These are phyloP conservation scores for Stephania japonica DNA, from an alignment of 164 flowering plant genomes.

Conservation along the genomic window DNA sequence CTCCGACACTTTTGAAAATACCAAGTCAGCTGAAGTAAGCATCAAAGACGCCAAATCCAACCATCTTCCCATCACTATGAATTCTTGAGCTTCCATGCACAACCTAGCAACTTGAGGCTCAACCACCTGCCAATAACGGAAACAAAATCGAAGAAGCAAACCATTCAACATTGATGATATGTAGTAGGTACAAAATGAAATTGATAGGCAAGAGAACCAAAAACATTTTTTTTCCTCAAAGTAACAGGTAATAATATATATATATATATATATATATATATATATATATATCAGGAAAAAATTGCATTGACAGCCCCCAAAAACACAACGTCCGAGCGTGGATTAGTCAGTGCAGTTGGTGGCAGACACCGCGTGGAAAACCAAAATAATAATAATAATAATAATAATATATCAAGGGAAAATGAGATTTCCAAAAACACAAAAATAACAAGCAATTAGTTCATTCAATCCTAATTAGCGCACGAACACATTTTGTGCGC, in stretches of 20 bases:
- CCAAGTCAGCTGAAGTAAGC: slow-evolving; percentile 82
- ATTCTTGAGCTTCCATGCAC: slow-evolving; percentile 79
- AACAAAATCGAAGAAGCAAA: background rate
- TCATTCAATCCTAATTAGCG: no score
- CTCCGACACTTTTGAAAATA: slow-evolving; percentile 74
- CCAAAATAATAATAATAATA: no score
- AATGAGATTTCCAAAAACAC: no score
- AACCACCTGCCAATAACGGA: slow-evolving; percentile 45
- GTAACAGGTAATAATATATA: no score
- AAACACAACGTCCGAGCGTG: background rate
- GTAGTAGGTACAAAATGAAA: background rate
- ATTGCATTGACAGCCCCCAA: background rate
- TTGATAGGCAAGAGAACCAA: background rate
- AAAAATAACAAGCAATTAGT: no score
- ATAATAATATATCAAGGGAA: no score
- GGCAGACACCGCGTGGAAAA: no score
- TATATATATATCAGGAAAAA: no score
- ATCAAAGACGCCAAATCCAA: slow-evolving; percentile 75
- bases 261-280: no score
- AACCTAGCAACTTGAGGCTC: slow-evolving; percentile 60
- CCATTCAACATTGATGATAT: background rate
- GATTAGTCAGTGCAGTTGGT: no score
- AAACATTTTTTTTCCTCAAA: no score
- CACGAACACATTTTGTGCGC: no score
- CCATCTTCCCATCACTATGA: slow-evolving; percentile 67